A percentile compares a stretch with the other conserved stretches of the same genome.
Conservation (phyloP, 192 early-diverging fungal species). For the Entomortierella beljakovae region DNA sequence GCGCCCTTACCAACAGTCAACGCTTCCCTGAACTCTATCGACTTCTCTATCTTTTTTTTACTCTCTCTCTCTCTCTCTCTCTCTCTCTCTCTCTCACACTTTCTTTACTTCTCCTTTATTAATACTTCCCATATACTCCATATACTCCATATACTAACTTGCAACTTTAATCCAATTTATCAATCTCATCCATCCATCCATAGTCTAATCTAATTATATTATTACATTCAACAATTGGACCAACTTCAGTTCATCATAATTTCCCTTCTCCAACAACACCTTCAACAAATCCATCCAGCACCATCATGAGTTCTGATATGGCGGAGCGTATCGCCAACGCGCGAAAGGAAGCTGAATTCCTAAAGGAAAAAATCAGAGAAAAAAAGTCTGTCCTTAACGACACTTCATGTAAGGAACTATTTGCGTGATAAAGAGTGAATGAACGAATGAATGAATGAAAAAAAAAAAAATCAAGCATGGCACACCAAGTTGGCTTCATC, state of each 20-base stretch:
- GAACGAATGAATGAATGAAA: too few relatives aligned
- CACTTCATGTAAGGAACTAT: conserved; percentile 82
- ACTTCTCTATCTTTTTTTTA: neutral
- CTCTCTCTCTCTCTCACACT: neutral
- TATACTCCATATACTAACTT: neutral
- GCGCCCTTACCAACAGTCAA: neutral
- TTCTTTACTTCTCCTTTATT: conserved; percentile 1
- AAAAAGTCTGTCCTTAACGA: conserved; percentile 96
- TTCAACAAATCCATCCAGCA: too few relatives aligned
- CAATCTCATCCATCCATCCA: too few relatives aligned
- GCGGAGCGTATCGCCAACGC: conserved; percentile 90
- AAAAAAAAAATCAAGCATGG: too few relatives aligned
- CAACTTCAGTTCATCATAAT: too few relatives aligned
- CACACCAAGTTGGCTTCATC: too few relatives aligned
- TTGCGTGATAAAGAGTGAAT: too few relatives aligned
- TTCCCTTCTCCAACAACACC: too few relatives aligned
- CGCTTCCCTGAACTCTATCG: neutral
- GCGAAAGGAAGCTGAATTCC: conserved; percentile 92
- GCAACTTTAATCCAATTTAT: neutral
- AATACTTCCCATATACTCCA: neutral
- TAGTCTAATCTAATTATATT: too few relatives aligned
- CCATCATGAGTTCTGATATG: conserved; percentile 71
- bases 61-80: neutral
- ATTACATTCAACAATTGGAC: too few relatives aligned
- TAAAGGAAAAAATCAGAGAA: conserved; percentile 97